These are phyloP conservation scores for Oryza glaberrima DNA, from an alignment of 176 grass and related monocot genomes.

Conservation along the genomic window DNA sequence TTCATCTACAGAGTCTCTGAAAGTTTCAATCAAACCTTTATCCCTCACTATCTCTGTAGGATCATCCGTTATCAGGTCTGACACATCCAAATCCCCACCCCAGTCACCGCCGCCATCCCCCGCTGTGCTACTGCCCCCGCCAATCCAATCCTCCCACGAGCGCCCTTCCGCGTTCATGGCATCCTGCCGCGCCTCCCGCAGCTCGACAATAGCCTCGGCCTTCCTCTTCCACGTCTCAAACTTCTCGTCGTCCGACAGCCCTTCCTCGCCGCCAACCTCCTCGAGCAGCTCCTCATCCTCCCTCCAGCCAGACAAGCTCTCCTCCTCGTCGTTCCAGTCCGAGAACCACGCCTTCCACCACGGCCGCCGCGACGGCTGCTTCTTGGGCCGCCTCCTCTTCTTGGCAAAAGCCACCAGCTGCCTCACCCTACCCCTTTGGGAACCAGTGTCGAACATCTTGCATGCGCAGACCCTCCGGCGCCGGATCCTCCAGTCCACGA, in stretches of 20 bases:
- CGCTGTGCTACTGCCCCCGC: constrained; percentile 34
- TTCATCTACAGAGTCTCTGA: constrained; percentile 54
- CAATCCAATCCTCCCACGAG: constrained; percentile 85
- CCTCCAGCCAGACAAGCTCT: constrained; percentile 57
- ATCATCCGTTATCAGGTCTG: constrained; percentile 54
- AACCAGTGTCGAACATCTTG: constrained; percentile 53
- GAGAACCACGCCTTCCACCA: constrained; percentile 79
- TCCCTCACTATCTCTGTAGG: constrained; percentile 66
- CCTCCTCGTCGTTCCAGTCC: constrained; percentile 59
- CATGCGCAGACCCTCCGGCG: constrained; percentile 26
- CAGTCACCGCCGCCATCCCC: constrained; percentile 43
- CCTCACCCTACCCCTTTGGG: constrained; percentile 42
- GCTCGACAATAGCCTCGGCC: constrained; percentile 85
- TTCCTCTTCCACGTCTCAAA: constrained; percentile 85
- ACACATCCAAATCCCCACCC: constrained; percentile 34
- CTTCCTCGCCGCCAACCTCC: constrained; percentile 40
- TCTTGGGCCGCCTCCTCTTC: constrained; percentile 43
- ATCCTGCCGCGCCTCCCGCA: constrained; percentile 71
- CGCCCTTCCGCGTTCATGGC: constrained; percentile 58
- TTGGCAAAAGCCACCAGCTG: constrained; percentile 53
- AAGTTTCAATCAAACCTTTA: constrained; percentile 57
- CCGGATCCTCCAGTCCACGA: constrained; percentile 19
- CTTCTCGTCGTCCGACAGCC: constrained; percentile 67
- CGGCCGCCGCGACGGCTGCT: constrained; percentile 36
- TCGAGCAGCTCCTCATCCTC: constrained; percentile 52